Evolutionary conservation across 441 rosid genomes (phyloP).

Genomic region (Bruguiera hainesii): DNA sequence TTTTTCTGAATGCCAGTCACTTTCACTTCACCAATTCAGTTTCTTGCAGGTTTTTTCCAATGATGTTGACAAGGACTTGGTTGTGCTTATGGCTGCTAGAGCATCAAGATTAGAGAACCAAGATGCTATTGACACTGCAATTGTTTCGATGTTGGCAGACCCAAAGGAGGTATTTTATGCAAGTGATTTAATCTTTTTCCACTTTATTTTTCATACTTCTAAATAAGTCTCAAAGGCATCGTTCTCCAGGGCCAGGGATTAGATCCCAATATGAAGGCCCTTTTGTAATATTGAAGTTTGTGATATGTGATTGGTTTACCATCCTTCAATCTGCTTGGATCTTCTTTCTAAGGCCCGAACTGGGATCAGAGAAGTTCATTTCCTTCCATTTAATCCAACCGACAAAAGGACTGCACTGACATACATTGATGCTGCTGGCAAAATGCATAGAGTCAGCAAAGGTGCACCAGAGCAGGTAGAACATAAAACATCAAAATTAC

Average conservation of each 20-base stretch:
- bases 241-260: too few relatives aligned
- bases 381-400: conserved; percentile 91
- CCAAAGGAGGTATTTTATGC: conserved; percentile 66
- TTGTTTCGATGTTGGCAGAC: conserved; percentile 84
- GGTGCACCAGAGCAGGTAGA: conserved; percentile 97
- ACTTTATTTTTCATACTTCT: background rate
- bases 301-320: too few relatives aligned
- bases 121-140: conserved; percentile 70
- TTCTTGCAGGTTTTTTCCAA: conserved; percentile 59
- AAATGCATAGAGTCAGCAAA: conserved; percentile 90
- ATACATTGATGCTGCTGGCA: conserved; percentile 57
- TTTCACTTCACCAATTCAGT: background rate
- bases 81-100: conserved; percentile 61
- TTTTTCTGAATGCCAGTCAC: background rate
- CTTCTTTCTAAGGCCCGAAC: conserved; percentile 64
- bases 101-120: conserved; percentile 78
- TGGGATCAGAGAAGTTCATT: conserved; percentile 78
- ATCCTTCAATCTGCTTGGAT: background rate
- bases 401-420: conserved; percentile 96
- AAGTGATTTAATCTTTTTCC: background rate
- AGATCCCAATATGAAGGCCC: too few relatives aligned
- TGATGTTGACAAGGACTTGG: conserved; percentile 53
- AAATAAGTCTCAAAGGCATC: background rate
- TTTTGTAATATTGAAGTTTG: too few relatives aligned
- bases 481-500: background rate